phyloP scores from a whole-genome alignment of 225 moss, liverwort and hornwort genomes.

The Ulota crispa region DNA sequence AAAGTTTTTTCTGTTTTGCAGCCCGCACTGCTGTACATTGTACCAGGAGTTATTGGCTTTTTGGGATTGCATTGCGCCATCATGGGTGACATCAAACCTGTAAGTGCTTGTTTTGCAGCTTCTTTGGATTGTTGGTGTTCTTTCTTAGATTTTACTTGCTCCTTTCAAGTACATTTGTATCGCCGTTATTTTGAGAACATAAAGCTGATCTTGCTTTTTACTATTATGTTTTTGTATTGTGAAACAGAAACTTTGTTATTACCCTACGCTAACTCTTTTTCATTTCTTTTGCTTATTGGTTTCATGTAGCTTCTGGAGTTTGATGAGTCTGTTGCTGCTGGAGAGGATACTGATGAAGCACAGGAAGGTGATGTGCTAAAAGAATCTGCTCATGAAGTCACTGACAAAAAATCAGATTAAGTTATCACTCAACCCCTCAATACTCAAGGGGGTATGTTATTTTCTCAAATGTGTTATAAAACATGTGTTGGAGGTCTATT shows the following conservation, averaged over 20 bases:
- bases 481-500: constrained; percentile 34
- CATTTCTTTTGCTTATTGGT: not conserved
- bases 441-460: constrained; percentile 25
- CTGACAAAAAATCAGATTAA: constrained; percentile 63
- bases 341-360: constrained; percentile 58
- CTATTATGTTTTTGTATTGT: not conserved
- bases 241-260: not conserved
- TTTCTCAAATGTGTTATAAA: constrained; percentile 36
- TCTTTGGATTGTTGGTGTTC: not conserved
- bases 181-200: not conserved
- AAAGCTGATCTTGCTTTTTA: not conserved
- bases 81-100: constrained; percentile 89
- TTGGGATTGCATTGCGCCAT: constrained; percentile 78
- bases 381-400: constrained; percentile 37
- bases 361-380: constrained; percentile 48
- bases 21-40: constrained; percentile 97
- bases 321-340: constrained; percentile 66
- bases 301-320: constrained; percentile 83
- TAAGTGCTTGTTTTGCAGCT: constrained; percentile 22
- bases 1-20: constrained; percentile 38
- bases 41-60: constrained; percentile 96
- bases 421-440: not conserved
- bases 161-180: not conserved
- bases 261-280: not conserved
- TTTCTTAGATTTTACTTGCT: constrained; percentile 3